These are phyloP conservation scores for Pontederia paniculata DNA, from an alignment of 176 grass and related monocot genomes.

Conservation along the genomic window DNA sequence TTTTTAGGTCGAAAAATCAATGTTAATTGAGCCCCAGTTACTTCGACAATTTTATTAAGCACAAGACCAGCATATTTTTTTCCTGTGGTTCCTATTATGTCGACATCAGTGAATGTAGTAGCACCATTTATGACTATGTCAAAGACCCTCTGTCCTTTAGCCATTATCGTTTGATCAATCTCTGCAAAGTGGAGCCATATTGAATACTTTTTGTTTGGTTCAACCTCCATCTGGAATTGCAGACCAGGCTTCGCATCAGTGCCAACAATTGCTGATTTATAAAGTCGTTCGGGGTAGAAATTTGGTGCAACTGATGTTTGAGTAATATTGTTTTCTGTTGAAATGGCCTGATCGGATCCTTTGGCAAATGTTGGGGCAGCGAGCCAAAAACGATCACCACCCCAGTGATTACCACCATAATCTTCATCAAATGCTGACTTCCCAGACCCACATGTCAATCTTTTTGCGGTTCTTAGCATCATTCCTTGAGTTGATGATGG, in stretches of 20 bases:
- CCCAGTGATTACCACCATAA: slow-evolving; percentile 52
- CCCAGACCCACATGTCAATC: slow-evolving; percentile 68
- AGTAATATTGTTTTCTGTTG: slow-evolving; percentile 79
- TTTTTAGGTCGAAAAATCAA: slow-evolving; percentile 48
- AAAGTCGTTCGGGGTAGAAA: slow-evolving; percentile 72
- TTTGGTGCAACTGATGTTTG: slow-evolving; percentile 64
- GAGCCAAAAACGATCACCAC: slow-evolving; percentile 93
- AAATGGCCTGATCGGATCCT: slow-evolving; percentile 54
- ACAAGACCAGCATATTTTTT: slow-evolving; percentile 80
- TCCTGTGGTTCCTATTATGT: slow-evolving; percentile 67
- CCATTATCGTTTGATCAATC: slow-evolving; percentile 62
- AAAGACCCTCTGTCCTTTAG: slow-evolving; percentile 70
- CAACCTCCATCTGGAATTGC: slow-evolving; percentile 79
- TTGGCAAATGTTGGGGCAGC: slow-evolving; percentile 46
- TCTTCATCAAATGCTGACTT: slow-evolving; percentile 95
- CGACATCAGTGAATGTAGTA: slow-evolving; percentile 58
- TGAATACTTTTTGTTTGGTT: slow-evolving; percentile 94
- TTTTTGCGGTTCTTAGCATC: slow-evolving; percentile 74
- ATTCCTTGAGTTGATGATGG: slow-evolving; percentile 32
- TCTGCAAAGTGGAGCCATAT: slow-evolving; percentile 97
- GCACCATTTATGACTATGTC: slow-evolving; percentile 80
- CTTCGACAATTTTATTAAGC: slow-evolving; percentile 63
- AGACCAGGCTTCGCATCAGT: slow-evolving; percentile 55
- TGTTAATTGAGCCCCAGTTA: slow-evolving; percentile 62
- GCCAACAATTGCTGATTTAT: slow-evolving; percentile 76